Base-by-base conservation (phyloP, 352 stramenopile genomes). In the Phytophthora pinifolia region DNA sequence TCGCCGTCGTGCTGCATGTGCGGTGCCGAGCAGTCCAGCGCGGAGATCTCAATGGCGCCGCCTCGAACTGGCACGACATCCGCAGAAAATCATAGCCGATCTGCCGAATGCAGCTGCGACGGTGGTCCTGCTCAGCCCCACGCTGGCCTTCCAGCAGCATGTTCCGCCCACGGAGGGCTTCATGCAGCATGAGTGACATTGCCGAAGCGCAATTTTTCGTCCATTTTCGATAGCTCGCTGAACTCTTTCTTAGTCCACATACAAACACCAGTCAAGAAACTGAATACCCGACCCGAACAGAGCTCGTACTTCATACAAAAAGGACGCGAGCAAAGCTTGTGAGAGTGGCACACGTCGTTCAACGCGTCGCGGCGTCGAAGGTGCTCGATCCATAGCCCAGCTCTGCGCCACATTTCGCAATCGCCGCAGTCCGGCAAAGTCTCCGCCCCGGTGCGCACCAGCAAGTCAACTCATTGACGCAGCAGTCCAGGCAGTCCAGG, bases 271-370 rank as follows among this genome's bases (percentile, higher is more conserved):
- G 52, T 55, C 15, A 36, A 20, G 27, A 43, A 49, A 64, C 57
- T 42, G 63, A 52, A 59, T 67, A 59, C 49, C 57, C 18, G 47
- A 49, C 60, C 57, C 46, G 63, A 52, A 59, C 64, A 59, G 44
- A 54, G 33, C n/a, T 25, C 36, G 44, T 48, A 20, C 36, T 12
- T 29, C 18, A 1, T 25, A 14, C 54, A 57, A 63, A 57, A 59
- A 45, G 22, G 46, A 63, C 46, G 13, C 39, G 36, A 0, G 6
- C 4, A 27, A 4, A 2, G 22, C 22, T 27, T 27, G 22, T 39
- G 14, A 59, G 32, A 56, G 54, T 59, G 30, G 47, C 46, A 58
- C 41, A 7, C 42, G 58, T 65, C 36, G 45, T 60, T 44, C 22
- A 63, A 54, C 46, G 49, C 45, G 33, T 63, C 62, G 56, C 50